These are phyloP conservation scores for Gossypium thurberi DNA, from an alignment of 345 rosid species.

Conservation along the genomic window DNA sequence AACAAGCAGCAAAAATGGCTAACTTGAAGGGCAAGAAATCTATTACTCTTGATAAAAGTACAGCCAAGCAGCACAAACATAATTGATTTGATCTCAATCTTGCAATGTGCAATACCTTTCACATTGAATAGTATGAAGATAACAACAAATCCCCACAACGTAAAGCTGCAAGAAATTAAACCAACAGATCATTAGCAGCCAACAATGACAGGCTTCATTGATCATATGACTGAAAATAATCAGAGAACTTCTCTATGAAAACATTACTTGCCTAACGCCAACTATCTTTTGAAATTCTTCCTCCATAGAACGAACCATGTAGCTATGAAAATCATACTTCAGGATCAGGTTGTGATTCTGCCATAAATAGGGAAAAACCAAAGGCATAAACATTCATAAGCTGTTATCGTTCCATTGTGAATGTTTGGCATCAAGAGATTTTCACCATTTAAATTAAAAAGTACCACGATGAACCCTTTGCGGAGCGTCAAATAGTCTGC, in stretches of 20 bases:
- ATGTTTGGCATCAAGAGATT: background rate
- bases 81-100: background rate
- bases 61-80: constrained; percentile 2
- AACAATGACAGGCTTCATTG: background rate
- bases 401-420: background rate
- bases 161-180: constrained; percentile 56
- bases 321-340: constrained; percentile 86
- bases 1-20: background rate
- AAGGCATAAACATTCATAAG: constrained; percentile 14
- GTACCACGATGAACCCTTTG: constrained; percentile 76
- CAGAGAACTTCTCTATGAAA: constrained; percentile 2
- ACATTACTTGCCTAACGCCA: constrained; percentile 70
- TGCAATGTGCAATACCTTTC: constrained; percentile 43
- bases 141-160: constrained; percentile 93
- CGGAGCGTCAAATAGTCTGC: constrained; percentile 85
- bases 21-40: background rate
- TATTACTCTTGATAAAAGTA: background rate
- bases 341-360: constrained; percentile 80
- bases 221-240: constrained; percentile 2
- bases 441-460: constrained; percentile 11
- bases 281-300: constrained; percentile 93
- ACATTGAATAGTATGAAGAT: constrained; percentile 91
- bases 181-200: constrained; percentile 14
- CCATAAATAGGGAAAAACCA: constrained; percentile 17
- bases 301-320: constrained; percentile 98